phyloP scores from a whole-genome alignment of 768 basidiomycete species.

The Panaeolus papilionaceus region DNA sequence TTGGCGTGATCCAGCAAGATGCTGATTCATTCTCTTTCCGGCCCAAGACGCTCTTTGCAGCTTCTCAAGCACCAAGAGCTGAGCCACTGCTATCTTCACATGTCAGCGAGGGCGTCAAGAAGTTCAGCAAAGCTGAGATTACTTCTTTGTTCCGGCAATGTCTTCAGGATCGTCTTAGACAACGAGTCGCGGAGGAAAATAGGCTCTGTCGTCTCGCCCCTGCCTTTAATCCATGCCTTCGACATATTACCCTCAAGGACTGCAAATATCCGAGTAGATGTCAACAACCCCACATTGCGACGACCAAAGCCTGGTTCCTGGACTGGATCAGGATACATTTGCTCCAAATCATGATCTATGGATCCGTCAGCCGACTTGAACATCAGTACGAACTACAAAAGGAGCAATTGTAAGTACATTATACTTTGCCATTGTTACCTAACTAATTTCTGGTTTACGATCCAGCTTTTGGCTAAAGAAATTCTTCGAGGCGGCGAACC shows the following conservation, averaged over 20 bases:
- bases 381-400: slow-evolving; percentile 17
- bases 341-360: slow-evolving; percentile 55
- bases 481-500: slow-evolving; percentile 57
- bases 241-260: slow-evolving; percentile 31
- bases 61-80: slow-evolving; percentile 31
- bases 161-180: slow-evolving; percentile 19
- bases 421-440: neutral
- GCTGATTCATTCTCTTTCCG: slow-evolving; percentile 41
- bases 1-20: slow-evolving; percentile 4
- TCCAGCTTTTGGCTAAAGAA: slow-evolving; percentile 51
- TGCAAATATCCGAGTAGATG: slow-evolving; percentile 42
- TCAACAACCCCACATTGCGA: slow-evolving; percentile 40
- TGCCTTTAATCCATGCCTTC: slow-evolving; percentile 28
- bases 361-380: slow-evolving; percentile 34
- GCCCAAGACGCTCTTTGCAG: slow-evolving; percentile 36
- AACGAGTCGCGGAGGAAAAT: slow-evolving; percentile 24
- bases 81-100: slow-evolving; percentile 12
- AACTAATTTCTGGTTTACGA: slow-evolving; percentile 1
- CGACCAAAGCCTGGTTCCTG: slow-evolving; percentile 43
- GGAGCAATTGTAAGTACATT: slow-evolving; percentile 26
- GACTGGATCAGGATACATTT: slow-evolving; percentile 49
- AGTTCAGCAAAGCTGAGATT: slow-evolving; percentile 8
- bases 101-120: neutral
- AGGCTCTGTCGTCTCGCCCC: slow-evolving; percentile 15
- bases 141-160: slow-evolving; percentile 10